Base-by-base conservation (phyloP, 306 rosid genomes). In the Cucurbita ficifolia region DNA sequence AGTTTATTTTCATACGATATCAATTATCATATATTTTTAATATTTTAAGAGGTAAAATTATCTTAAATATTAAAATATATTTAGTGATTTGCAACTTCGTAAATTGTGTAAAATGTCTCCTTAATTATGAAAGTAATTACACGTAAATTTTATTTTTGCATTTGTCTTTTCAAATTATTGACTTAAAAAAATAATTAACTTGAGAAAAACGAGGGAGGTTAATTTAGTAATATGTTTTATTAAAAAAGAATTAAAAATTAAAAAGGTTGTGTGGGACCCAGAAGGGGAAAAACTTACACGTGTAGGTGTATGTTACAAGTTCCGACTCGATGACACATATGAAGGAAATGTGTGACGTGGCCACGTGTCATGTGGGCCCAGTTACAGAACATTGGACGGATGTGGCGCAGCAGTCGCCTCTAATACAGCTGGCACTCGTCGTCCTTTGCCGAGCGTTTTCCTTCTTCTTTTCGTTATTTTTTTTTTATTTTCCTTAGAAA, bases 351-450 rank as follows among this genome's bases (percentile, higher is more conserved):
- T 0, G 5, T 46, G 79, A 71, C 75, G 77, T 71, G 77, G 79
- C 77, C 79, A 82, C 80, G 85, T 78, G 85, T 78, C 73, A 38
- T n/a, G 10, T 48, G 16, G 79, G 77, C 29, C 61, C 75, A 48
- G 6, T 16, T 46, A 45, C 21, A 43, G 2, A 57, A 0, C 11
- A 21, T 55, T 70, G 76, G 63, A 63, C 56, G 77, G 65, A 72
- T 63, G 60, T 72, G 57, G 58, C 60, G 52, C 74, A 60, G 60
- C 45, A 46, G 58, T 71, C 72, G 55, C 72, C n/a, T 49, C 59
- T 10, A 39, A 21, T 6, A 45, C 84, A 74, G 75, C 84, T 74
- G 81, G 79, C 75, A 51, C 29, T 74, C 59, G 55, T 74, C 59
- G 55, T 63, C 75, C n/a, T 53, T 45, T 60, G 56, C 49, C n/a